Base-by-base conservation (phyloP, 1,139 yeast genomes). In the Candida sanyaensis region DNA sequence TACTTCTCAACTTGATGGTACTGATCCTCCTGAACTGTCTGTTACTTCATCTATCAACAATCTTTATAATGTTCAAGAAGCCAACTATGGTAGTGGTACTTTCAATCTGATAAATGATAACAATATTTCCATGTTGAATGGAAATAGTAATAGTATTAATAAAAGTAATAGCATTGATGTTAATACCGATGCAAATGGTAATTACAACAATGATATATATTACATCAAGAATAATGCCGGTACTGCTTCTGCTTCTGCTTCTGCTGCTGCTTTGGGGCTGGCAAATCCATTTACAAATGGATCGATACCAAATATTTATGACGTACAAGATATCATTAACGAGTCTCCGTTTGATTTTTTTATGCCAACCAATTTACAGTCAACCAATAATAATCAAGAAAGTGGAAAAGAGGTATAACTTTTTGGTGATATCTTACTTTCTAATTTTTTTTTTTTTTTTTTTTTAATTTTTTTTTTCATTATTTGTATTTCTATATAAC, bases 41-140 rank as follows among this genome's bases (percentile, higher is more conserved):
- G 47, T 48, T 10, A 36, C 50, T 17, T 42, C 51, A n/a, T 49
- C 55, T 5, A 43, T 50, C 32, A 50, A 53, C 10, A 51, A 46
- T 23, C 45, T 50, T 40, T 49, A 51, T 33, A 45, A 47, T 17
- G 45, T 43, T 13, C 41, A 17, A 29, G 41, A 29, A n/a, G 27
- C 12, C 28, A 17, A 9, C n/a, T 30, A 28, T n/a, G 41, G 39
- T 6, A 36, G 39, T 36, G 39, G 39, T 26, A 36, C 39, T 11
- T 36, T 36, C 28, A 36, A 36, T 9, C 39, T 36, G 39, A 24
- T 23, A 8, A 41, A 50, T 24, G 36, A n/a, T 13, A 41, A 32
- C 9, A 29, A 10, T 10, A 12, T 10, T 26, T 13, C 36, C 6
- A 12, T 26, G 13, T 8, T 11, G 5, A 32, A 32, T 32, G 32